Conservation (phyloP, 2,329 filamentous ascomycete species). For the Akanthomyces uredinophilus region DNA sequence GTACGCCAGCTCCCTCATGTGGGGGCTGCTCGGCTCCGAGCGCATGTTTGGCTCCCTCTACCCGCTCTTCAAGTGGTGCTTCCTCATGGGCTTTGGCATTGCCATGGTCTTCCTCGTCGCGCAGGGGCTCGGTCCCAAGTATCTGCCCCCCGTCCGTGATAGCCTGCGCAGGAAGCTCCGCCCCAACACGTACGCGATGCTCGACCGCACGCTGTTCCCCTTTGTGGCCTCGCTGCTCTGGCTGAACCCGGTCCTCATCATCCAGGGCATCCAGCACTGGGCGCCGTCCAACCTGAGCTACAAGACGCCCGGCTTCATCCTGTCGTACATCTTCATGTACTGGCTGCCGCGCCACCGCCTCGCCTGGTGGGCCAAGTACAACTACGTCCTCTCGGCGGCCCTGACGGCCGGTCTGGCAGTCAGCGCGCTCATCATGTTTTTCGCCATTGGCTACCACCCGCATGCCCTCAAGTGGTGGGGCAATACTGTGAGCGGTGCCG, state of each 20-base stretch:
- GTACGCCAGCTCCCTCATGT: conserved; percentile 40
- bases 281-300: conserved; percentile 38
- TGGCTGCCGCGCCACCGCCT: conserved; percentile 32
- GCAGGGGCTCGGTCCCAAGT: conserved; percentile 30
- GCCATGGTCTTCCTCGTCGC: conserved; percentile 32
- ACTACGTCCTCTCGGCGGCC: conserved; percentile 40
- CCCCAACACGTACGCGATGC: conserved; percentile 26
- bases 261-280: conserved; percentile 40
- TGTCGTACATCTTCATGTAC: conserved; percentile 40
- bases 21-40: conserved; percentile 47
- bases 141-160: conserved; percentile 31
- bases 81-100: conserved; percentile 35
- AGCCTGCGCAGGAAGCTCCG: conserved; percentile 26
- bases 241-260: conserved; percentile 37
- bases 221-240: conserved; percentile 35
- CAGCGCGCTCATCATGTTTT: conserved; percentile 39
- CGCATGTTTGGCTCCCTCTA: conserved; percentile 40
- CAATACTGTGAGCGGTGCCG: conserved; percentile 25
- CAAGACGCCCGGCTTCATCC: conserved; percentile 37
- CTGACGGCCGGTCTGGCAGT: conserved; percentile 39
- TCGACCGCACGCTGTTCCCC: conserved; percentile 34
- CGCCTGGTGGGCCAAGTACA: conserved; percentile 44
- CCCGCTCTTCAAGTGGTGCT: conserved; percentile 40
- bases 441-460: conserved; percentile 34
- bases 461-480: conserved; percentile 40